Base-by-base conservation (phyloP, 371 early-diverging fungal genomes). In the Blyttiomyces sp. region DNA sequence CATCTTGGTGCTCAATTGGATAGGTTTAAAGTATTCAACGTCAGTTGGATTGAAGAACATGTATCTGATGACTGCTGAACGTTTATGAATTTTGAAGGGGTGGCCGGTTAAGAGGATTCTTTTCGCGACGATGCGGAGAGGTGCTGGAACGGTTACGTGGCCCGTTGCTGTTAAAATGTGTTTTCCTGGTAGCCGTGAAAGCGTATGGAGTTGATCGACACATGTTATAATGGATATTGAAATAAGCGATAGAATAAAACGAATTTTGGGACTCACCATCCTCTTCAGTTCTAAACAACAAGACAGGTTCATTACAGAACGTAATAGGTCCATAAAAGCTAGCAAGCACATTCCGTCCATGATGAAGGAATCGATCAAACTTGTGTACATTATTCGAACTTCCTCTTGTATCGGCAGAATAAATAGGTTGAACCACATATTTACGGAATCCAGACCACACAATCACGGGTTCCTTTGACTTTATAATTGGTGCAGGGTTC, bases 41-140 rank as follows among this genome's bases (percentile, higher is more conserved):
- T 97, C 98, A 19, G 89, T 84, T 42, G 79, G 84, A 71, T 91
- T 91, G 79, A 91, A 93, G 83, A 97, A 96, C 98, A 97, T 97
- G 82, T 82, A 94, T 49, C 96, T 88, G 55, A 96, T 83, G 19
- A 95, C 95, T 5, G 95, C 96, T 24, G 91, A 84, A 44, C 89
- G 86, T 73, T 90, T 91, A 76, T 95, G 87, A 58, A 94, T 83
- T 74, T 92, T 92, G 86, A 84, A 94, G 28, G 96, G 96, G 72
- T 93, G 89, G 49, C 96, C 98, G 24, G 95, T 94, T 28, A 97
- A 83, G 36, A 94, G 82, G 48, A 95, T 88, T 50, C 96, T 89
- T 76, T 95, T 96, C 64, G 93, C 93, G 61, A 95, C 74, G 63
- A 96, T 91, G 44, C 96, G 88, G 59, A 82, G 80, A 13, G 93